phyloP scores from a whole-genome alignment of 78 protist species.

The Reticulomyxa filosa region DNA sequence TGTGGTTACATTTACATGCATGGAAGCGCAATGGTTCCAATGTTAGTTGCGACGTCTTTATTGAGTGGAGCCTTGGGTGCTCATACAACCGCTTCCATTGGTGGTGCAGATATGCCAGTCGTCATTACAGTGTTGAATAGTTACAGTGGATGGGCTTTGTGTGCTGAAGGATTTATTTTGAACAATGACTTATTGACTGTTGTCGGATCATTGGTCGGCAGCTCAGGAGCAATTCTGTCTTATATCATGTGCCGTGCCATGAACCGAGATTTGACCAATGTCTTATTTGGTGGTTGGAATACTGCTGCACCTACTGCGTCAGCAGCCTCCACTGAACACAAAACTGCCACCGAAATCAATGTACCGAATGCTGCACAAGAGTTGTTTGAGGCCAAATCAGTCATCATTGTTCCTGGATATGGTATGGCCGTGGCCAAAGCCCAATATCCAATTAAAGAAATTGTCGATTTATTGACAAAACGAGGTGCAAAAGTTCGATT shows the following conservation, averaged over 20 bases:
- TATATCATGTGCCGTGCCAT: constrained; percentile 81
- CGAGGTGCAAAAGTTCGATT: constrained; percentile 42
- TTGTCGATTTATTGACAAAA: constrained; percentile 30
- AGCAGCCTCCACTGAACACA: too few species aligned
- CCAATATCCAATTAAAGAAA: constrained; percentile 63
- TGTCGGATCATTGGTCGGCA: constrained; percentile 84
- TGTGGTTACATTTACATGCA: not conserved
- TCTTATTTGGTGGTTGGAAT: constrained; percentile 83
- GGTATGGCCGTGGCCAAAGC: constrained; percentile 86
- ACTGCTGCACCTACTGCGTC: constrained; percentile 30
- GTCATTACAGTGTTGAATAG: constrained; percentile 83
- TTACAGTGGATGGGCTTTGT: constrained; percentile 45
- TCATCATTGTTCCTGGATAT: constrained; percentile 90
- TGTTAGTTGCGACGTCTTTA: not conserved
- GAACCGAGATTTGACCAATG: constrained; percentile 69
- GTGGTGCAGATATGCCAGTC: constrained; percentile 97
- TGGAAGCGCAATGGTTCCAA: too few species aligned
- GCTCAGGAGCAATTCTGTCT: constrained; percentile 82
- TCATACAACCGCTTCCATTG: constrained; percentile 58
- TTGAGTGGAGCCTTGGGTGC: constrained; percentile 40
- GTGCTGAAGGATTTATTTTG: constrained; percentile 30
- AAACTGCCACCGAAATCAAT: constrained; percentile 10
- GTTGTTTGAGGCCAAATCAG: constrained; percentile 8
- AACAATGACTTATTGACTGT: constrained; percentile 44
- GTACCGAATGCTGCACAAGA: constrained; percentile 12